Evolutionary conservation across 352 stramenopile genomes (phyloP).

Genomic region (Pythium dissimile): DNA sequence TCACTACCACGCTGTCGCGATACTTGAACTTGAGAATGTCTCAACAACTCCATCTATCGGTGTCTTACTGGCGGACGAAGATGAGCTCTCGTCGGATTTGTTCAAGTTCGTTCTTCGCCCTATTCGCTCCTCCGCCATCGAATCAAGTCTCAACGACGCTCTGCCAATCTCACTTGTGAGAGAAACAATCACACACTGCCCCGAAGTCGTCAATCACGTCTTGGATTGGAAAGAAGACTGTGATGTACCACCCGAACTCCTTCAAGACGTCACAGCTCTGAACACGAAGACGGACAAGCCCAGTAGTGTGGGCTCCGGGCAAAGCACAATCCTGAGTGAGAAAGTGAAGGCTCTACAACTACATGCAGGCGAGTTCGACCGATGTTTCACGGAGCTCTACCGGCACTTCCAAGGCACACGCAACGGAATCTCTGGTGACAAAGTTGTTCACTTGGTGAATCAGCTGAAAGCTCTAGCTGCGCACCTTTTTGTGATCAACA

Average conservation of each 20-base stretch:
- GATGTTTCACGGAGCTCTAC: conserved; percentile 6
- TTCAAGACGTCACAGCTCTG: conserved; percentile 23
- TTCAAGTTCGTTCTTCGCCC: conserved; percentile 80
- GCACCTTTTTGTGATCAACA: conserved; percentile 49
- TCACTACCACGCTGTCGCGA: conserved; percentile 41
- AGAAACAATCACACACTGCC: conserved; percentile 75
- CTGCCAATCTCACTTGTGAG: conserved; percentile 69
- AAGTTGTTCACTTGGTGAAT: conserved; percentile 41
- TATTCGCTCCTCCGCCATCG: conserved; percentile 74
- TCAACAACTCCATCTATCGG: neutral
- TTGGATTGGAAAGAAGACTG: conserved; percentile 70
- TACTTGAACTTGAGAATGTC: conserved; percentile 8
- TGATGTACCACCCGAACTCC: conserved; percentile 49
- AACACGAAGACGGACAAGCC: conserved; percentile 13
- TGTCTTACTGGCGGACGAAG: conserved; percentile 33
- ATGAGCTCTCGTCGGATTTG: conserved; percentile 48
- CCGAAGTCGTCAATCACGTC: conserved; percentile 75
- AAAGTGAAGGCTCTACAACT: conserved; percentile 9
- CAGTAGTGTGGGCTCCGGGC: neutral
- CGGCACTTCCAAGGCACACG: conserved; percentile 11
- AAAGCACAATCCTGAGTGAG: conserved; percentile 4
- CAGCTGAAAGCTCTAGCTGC: conserved; percentile 49
- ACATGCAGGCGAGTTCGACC: conserved; percentile 12
- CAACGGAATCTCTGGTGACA: conserved; percentile 10
- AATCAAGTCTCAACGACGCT: conserved; percentile 72